Conservation (phyloP, 805 yeast species). For the Candida adriatica region DNA sequence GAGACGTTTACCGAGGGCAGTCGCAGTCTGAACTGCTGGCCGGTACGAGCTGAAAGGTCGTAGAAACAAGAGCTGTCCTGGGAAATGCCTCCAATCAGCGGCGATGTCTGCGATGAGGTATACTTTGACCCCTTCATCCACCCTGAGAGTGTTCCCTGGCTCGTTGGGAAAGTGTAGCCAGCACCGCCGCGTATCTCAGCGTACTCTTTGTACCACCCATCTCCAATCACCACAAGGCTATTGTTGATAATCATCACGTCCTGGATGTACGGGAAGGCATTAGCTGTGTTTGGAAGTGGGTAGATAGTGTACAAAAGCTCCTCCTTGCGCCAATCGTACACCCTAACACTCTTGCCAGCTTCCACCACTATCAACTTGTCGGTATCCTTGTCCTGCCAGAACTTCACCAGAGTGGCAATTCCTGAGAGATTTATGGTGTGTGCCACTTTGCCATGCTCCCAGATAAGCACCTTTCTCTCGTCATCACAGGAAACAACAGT, state of each 20-base stretch:
- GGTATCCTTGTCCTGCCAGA: slow-evolving; percentile 27
- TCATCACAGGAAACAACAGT: slow-evolving; percentile 26
- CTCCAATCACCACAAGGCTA: slow-evolving; percentile 25
- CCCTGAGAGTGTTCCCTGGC: slow-evolving; percentile 15
- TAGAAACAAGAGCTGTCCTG: slow-evolving; percentile 20
- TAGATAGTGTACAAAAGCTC: slow-evolving; percentile 26
- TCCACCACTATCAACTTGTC: slow-evolving; percentile 29
- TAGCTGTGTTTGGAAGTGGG: slow-evolving; percentile 21
- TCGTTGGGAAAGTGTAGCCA: slow-evolving; percentile 25
- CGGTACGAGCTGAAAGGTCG: slow-evolving; percentile 14
- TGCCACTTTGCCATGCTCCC: slow-evolving; percentile 21
- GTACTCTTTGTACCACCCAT: slow-evolving; percentile 30
- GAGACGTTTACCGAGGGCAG: slow-evolving; percentile 17
- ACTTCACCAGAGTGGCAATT: slow-evolving; percentile 24
- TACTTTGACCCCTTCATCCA: slow-evolving; percentile 17
- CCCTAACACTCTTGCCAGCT: slow-evolving; percentile 24
- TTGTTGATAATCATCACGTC: slow-evolving; percentile 21
- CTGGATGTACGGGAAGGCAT: slow-evolving; percentile 8
- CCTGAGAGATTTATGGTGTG: slow-evolving; percentile 10
- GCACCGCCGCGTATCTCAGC: slow-evolving; percentile 26
- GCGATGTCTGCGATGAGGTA: slow-evolving; percentile 9
- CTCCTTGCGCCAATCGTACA: slow-evolving; percentile 28
- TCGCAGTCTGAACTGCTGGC: slow-evolving; percentile 18
- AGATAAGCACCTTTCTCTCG: slow-evolving; percentile 24
- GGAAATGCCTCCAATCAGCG: slow-evolving; percentile 18